These are phyloP conservation scores for Lophiotrema nucula DNA, from an alignment of 495 filamentous ascomycete genomes.

Conservation along the genomic window DNA sequence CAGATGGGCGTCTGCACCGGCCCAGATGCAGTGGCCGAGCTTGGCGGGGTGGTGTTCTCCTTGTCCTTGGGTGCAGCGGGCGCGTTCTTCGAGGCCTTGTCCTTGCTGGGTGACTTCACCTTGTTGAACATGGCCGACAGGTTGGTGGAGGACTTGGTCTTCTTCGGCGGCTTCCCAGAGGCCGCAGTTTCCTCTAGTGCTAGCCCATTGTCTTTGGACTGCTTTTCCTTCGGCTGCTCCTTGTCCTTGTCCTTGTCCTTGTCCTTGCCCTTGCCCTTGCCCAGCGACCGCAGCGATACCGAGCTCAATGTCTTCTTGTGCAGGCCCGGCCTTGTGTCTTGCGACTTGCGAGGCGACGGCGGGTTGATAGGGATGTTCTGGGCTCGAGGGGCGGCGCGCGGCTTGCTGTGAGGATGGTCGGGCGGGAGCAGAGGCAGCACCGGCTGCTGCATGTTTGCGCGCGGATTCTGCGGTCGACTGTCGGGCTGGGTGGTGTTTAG, in stretches of 20 bases:
- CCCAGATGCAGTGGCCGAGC: slow-evolving; percentile 49
- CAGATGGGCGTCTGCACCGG: slow-evolving; percentile 68
- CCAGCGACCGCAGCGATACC: slow-evolving; percentile 62
- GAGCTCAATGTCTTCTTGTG: slow-evolving; percentile 68
- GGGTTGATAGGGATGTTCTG: slow-evolving; percentile 19
- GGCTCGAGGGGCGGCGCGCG: slow-evolving; percentile 22
- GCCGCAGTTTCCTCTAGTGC: slow-evolving; percentile 41
- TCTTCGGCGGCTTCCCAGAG: slow-evolving; percentile 65
- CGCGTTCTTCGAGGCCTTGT: slow-evolving; percentile 41
- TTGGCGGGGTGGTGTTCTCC: slow-evolving; percentile 67
- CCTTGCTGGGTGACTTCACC: slow-evolving; percentile 59
- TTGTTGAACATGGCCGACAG: slow-evolving; percentile 63
- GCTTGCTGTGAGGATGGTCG: slow-evolving; percentile 30
- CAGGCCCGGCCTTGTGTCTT: slow-evolving; percentile 41
- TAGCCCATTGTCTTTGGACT: slow-evolving; percentile 21
- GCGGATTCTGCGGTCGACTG: slow-evolving; percentile 31
- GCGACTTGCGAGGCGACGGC: slow-evolving; percentile 38
- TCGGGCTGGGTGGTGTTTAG: slow-evolving; percentile 32
- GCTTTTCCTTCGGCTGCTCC: slow-evolving; percentile 47
- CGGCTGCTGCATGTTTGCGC: slow-evolving; percentile 4
- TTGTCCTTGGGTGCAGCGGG: slow-evolving; percentile 63
- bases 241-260: slow-evolving; percentile 36
- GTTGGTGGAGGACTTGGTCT: slow-evolving; percentile 80
- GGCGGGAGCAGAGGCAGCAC: slow-evolving; percentile 30
- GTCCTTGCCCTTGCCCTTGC: slow-evolving; percentile 53